Conservation (phyloP, 495 filamentous ascomycete species). For the Aspergillus ellipticus region DNA sequence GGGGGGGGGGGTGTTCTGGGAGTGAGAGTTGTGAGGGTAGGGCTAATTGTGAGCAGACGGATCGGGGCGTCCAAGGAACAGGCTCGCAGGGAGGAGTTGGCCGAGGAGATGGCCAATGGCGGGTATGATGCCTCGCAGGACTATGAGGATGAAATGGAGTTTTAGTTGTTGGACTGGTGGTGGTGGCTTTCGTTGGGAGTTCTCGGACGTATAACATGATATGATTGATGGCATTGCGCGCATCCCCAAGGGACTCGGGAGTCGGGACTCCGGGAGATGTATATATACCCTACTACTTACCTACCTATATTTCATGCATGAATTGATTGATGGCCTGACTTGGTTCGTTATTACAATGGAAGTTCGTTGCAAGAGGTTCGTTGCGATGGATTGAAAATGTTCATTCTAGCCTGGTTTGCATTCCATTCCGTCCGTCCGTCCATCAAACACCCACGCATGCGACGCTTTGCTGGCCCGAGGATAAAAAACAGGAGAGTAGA, state of each 20-base stretch:
- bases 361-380: too few relatives aligned
- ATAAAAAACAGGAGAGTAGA: constrained; percentile 7
- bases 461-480: constrained; percentile 28
- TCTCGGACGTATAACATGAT: constrained; percentile 10
- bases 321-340: background rate
- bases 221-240: constrained; percentile 1
- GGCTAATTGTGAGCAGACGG: too few relatives aligned
- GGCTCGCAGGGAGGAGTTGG: constrained; percentile 44
- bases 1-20: constrained; percentile 40
- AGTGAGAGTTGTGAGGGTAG: constrained; percentile 47
- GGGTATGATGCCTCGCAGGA: constrained; percentile 40
- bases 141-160: constrained; percentile 49
- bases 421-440: background rate
- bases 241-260: constrained; percentile 19
- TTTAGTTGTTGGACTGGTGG: constrained; percentile 18
- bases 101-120: constrained; percentile 39
- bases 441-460: constrained; percentile 41
- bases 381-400: constrained; percentile 14
- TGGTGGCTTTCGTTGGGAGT: constrained; percentile 22
- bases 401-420: background rate
- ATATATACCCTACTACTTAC: constrained; percentile 42
- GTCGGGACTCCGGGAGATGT: too few relatives aligned
- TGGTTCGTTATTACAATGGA: too few relatives aligned
- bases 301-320: constrained; percentile 19
- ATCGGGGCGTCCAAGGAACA: constrained; percentile 48